These are phyloP conservation scores for Diutina scorzettiae DNA, from an alignment of 1,139 yeast genomes.

Conservation along the genomic window DNA sequence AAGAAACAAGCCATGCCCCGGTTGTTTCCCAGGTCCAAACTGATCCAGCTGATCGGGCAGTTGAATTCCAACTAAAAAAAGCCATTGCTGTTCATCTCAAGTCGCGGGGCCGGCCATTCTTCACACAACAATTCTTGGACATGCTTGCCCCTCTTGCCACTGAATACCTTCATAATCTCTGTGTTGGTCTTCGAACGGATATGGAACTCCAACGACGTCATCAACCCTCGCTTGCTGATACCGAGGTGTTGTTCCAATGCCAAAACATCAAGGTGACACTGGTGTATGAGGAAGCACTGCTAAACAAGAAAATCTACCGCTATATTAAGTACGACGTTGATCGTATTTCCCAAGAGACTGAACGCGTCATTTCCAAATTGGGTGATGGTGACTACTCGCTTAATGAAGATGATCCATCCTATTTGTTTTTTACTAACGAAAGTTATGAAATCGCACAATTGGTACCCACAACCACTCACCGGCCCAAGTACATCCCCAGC, in stretches of 20 bases:
- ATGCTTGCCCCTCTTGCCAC: constrained; percentile 37
- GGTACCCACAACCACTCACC: constrained; percentile 40
- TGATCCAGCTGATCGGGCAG: constrained; percentile 1
- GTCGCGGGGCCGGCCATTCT: constrained; percentile 12
- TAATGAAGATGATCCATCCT: constrained; percentile 19
- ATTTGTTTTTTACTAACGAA: constrained; percentile 33
- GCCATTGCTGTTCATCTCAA: constrained; percentile 4
- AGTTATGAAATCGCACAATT: constrained; percentile 38
- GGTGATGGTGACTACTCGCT: constrained; percentile 9
- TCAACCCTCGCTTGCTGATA: constrained; percentile 46
- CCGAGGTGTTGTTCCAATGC: constrained; percentile 36
- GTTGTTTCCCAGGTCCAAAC: not conserved
- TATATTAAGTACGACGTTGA: constrained; percentile 5
- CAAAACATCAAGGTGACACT: constrained; percentile 29
- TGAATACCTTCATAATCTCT: constrained; percentile 36
- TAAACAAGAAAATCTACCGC: constrained; percentile 1
- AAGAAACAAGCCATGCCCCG: not conserved
- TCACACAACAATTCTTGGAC: constrained; percentile 33
- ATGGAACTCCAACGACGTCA: constrained; percentile 61
- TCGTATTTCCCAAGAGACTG: constrained; percentile 7
- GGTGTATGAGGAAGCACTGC: constrained; percentile 27
- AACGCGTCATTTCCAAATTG: constrained; percentile 8
- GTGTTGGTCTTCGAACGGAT: constrained; percentile 36
- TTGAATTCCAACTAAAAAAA: constrained; percentile 2
- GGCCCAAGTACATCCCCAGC: constrained; percentile 48